Conservation (phyloP, 2,329 filamentous ascomycete genomes). For the Dryadomyces quercus-mongolicae region DNA sequence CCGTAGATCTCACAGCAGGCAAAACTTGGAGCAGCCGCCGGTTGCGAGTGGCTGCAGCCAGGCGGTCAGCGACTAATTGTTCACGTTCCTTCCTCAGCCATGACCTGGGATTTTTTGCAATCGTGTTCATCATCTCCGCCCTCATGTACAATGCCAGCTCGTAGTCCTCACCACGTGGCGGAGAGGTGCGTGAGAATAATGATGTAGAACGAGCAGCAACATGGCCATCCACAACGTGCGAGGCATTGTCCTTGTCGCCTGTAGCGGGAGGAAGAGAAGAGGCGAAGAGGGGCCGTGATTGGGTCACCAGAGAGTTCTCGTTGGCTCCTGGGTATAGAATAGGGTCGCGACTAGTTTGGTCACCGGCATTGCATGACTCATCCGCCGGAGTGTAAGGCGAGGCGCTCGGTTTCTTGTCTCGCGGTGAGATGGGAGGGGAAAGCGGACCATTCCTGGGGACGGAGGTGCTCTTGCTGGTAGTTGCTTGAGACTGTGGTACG, state of each 20-base stretch:
- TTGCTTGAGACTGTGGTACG: slow-evolving; percentile 1
- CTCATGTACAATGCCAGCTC: slow-evolving; percentile 38
- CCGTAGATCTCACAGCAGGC: slow-evolving; percentile 17
- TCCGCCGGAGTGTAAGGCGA: background rate
- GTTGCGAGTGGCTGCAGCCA: slow-evolving; percentile 26
- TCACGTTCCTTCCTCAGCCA: slow-evolving; percentile 41
- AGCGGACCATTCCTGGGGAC: slow-evolving; percentile 28
- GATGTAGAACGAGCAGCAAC: slow-evolving; percentile 29
- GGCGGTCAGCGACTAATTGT: slow-evolving; percentile 34
- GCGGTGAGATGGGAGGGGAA: slow-evolving; percentile 48
- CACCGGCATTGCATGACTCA: background rate
- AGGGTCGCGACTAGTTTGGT: slow-evolving; percentile 32
- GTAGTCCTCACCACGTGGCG: slow-evolving; percentile 41
- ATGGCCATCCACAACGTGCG: slow-evolving; percentile 36
- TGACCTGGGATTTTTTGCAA: slow-evolving; percentile 1
- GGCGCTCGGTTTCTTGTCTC: slow-evolving; percentile 24
- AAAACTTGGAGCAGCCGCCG: slow-evolving; percentile 26
- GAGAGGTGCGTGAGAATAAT: slow-evolving; percentile 30
- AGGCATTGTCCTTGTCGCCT: slow-evolving; percentile 28
- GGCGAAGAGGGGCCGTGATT: slow-evolving; percentile 40
- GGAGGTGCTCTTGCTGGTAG: slow-evolving; percentile 5
- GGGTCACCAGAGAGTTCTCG: slow-evolving; percentile 27
- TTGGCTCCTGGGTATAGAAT: slow-evolving; percentile 40
- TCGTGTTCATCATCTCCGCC: slow-evolving; percentile 34
- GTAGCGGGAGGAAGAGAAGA: slow-evolving; percentile 20